Evolutionary conservation across 805 yeast genomes (phyloP), one percentile per base, ranked within the genome.

Genomic region (Allodekkera sacchari): DNA sequence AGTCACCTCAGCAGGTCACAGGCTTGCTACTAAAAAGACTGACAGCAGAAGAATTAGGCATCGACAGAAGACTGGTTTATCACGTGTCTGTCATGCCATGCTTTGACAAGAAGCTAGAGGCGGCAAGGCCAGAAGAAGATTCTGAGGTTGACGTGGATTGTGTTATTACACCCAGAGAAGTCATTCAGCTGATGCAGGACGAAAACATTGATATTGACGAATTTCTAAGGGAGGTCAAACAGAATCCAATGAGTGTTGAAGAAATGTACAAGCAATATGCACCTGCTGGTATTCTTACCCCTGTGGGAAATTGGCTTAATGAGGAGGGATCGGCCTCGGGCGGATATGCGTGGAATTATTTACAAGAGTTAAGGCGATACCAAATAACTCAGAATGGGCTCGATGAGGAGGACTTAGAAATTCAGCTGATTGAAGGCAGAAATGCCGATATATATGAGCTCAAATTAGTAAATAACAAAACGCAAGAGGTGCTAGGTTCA

Each of bases 71-170:
- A 4, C 46, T 68, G 3, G 58, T 87, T 0, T 92, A 84, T 50
- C 96, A 89, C 53, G 57, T 92, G 33, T 71, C 92, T 6, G 64
- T 92, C 14, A 89, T 89, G 97, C 97, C 98, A 2, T 89, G 97
- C 47, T 92, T 92, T 53, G 98, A 92, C 55, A 92, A 92, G 59
- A 92, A 92, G 55, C 66, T 88, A 25, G 98, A 92, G 59, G 92
- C 96, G 18, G 87, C 95, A 4, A 67, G 97, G 39, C 78, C 83
- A 0, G 95, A 84, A 42, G 60, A 66, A 32, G 64, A 57, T 13
- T 49, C 39, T 7, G 31, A 32, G 5, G 53, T 50, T 9, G 95
- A 85, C 47, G 96, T 92, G 9, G 96, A 92, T 53, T 83, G 96
- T 60, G 98, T 92, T 3, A 70, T 92, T 15, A 92, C 98, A 0